These are phyloP conservation scores for Xylariaceae sp. DNA, from an alignment of 2,329 filamentous ascomycete genomes.

Conservation along the genomic window DNA sequence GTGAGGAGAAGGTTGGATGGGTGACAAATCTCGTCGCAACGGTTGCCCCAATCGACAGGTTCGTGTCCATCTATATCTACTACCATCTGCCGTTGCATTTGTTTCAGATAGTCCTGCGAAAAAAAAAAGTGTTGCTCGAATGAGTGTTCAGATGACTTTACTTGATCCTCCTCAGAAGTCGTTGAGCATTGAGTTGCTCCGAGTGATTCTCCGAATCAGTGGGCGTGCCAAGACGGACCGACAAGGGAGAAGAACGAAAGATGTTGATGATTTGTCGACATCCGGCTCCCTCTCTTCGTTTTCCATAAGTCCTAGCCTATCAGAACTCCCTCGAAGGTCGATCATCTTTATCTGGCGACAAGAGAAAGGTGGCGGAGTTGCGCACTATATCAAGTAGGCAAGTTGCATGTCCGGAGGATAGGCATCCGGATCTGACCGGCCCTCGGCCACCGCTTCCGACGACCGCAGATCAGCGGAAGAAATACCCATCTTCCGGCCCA, in stretches of 20 bases:
- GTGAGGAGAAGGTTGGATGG: not conserved
- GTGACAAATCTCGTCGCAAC: not conserved
- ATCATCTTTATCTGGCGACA: too few relatives aligned
- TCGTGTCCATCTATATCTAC: not conserved
- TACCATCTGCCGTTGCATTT: not conserved
- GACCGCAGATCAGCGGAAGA: too few relatives aligned
- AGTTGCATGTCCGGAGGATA: too few relatives aligned
- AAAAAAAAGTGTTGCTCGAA: not conserved
- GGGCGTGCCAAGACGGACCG: not conserved
- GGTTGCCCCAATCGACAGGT: not conserved
- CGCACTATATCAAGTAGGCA: too few relatives aligned
- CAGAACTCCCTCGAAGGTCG: too few relatives aligned
- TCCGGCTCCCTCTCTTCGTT: not conserved
- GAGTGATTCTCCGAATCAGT: not conserved
- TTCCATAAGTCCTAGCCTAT: too few relatives aligned
- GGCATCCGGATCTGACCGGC: too few relatives aligned
- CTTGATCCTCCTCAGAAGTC: not conserved
- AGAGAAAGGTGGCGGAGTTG: too few relatives aligned
- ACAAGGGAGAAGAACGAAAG: not conserved
- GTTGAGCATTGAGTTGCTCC: not conserved
- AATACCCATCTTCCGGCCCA: too few relatives aligned
- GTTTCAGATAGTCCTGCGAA: not conserved
- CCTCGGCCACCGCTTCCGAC: too few relatives aligned
- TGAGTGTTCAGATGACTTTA: not conserved
- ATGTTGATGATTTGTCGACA: not conserved